Percentiles rank a stretch among this genome's conserved stretches.
phyloP scores from a whole-genome alignment of 139 green algal genomes.

The Picochlorum costavermella region DNA sequence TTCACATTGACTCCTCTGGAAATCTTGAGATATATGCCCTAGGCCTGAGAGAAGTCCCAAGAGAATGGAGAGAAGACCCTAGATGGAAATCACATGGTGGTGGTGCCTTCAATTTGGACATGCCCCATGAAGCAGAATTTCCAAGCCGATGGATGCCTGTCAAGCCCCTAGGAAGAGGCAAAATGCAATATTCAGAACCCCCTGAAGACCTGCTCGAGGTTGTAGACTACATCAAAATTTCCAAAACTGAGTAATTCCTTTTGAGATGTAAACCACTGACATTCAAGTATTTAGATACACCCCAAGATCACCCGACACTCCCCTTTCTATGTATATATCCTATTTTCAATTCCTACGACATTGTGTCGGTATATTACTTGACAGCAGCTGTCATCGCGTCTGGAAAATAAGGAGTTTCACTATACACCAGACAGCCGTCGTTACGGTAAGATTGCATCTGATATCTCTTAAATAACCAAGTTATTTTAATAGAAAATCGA shows the following conservation, averaged over 20 bases:
- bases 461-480: too few relatives aligned
- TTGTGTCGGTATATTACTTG: too few relatives aligned
- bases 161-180: conserved; percentile 1
- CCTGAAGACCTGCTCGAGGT: conserved; percentile 26
- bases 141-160: conserved; percentile 36
- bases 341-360: too few relatives aligned
- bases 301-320: too few relatives aligned
- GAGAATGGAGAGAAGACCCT: conserved; percentile 64
- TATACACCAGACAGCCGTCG: too few relatives aligned
- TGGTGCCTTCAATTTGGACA: conserved; percentile 27
- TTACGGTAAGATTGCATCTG: too few relatives aligned
- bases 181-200: conserved; percentile 3
- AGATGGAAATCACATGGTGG: conserved; percentile 48
- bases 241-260: conserved; percentile 8
- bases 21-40: conserved; percentile 30
- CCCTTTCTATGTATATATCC: too few relatives aligned
- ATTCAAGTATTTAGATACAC: too few relatives aligned
- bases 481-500: too few relatives aligned
- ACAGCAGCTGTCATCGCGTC: too few relatives aligned
- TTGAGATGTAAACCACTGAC: background rate
- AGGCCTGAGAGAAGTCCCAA: conserved; percentile 49
- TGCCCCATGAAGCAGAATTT: conserved; percentile 34
- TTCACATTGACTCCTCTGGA: conserved; percentile 62
- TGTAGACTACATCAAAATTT: conserved; percentile 38
- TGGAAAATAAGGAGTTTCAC: too few relatives aligned